A percentile compares a stretch with the other conserved stretches of the same genome.
These are phyloP conservation scores for Brasilioporus rufonigricans DNA, from an alignment of 768 basidiomycete species.

Conservation along the genomic window DNA sequence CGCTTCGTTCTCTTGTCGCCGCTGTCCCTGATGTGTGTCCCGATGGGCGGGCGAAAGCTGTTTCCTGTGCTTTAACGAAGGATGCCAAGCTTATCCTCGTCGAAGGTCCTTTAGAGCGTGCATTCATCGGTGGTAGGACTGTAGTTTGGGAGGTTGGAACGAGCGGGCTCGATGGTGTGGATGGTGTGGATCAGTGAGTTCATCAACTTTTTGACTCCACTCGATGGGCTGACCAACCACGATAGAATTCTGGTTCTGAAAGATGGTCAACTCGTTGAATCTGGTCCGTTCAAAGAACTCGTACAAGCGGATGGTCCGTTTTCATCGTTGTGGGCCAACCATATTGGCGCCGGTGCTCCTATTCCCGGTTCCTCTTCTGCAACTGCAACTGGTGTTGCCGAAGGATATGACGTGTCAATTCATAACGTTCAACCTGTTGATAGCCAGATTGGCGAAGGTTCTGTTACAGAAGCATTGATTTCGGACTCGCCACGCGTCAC, in stretches of 20 bases:
- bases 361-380: conserved; percentile 32
- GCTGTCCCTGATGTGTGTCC: conserved; percentile 81
- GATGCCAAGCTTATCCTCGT: conserved; percentile 26
- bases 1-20: conserved; percentile 77
- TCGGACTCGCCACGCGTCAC: conserved; percentile 17
- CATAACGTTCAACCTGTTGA: conserved; percentile 19
- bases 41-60: conserved; percentile 21
- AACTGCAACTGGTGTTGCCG: conserved; percentile 23
- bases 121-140: conserved; percentile 18
- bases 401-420: conserved; percentile 26
- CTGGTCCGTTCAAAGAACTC: conserved; percentile 76
- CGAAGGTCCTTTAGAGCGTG: conserved; percentile 24
- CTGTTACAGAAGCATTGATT: conserved; percentile 4
- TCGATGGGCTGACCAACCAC: neutral
- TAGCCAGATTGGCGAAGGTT: conserved; percentile 17
- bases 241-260: conserved; percentile 85
- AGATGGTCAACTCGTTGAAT: conserved; percentile 85
- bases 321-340: conserved; percentile 87
- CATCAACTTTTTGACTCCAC: neutral
- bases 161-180: conserved; percentile 41
- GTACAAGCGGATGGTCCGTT: conserved; percentile 70
- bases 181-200: conserved; percentile 59
- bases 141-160: conserved; percentile 29
- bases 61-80: conserved; percentile 26
- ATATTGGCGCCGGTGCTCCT: conserved; percentile 57